Percentiles rank a stretch among this genome's conserved stretches.
Evolutionary conservation across 2,329 filamentous ascomycete genomes (phyloP).

Genomic region (Colletotrichum siamense): DNA sequence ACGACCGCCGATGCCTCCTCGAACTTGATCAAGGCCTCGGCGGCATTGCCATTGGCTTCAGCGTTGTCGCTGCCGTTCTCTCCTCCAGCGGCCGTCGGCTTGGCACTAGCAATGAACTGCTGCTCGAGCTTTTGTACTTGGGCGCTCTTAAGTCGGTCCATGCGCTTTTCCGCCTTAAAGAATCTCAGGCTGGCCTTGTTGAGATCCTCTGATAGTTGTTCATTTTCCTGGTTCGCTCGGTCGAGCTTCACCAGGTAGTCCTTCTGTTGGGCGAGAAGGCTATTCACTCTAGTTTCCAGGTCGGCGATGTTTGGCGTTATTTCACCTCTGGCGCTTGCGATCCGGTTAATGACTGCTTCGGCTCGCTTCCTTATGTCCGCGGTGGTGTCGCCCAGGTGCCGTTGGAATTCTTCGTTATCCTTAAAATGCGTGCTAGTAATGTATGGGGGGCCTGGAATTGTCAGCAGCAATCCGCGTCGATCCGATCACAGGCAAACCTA

Average conservation of each 20-base stretch:
- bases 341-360: constrained; percentile 67
- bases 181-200: constrained; percentile 90
- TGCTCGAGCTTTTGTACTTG: constrained; percentile 93
- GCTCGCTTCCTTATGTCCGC: constrained; percentile 79
- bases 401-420: constrained; percentile 75
- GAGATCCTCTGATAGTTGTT: constrained; percentile 83
- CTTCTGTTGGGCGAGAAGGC: constrained; percentile 82
- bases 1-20: constrained; percentile 79
- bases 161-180: constrained; percentile 92
- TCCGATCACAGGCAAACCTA: neutral
- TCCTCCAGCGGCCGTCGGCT: constrained; percentile 49
- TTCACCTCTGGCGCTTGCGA: constrained; percentile 56
- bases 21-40: constrained; percentile 76
- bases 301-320: constrained; percentile 72
- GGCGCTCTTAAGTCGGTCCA: constrained; percentile 86
- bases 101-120: constrained; percentile 77
- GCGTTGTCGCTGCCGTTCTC: constrained; percentile 62
- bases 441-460: constrained; percentile 55
- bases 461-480: constrained; percentile 28
- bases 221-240: constrained; percentile 77
- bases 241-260: constrained; percentile 79
- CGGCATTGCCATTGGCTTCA: constrained; percentile 60
- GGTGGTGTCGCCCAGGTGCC: constrained; percentile 78
- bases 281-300: constrained; percentile 77
- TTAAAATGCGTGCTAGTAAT: constrained; percentile 66